Conservation (phyloP, 73 alveolate species). For the Stentor coeruleus region DNA sequence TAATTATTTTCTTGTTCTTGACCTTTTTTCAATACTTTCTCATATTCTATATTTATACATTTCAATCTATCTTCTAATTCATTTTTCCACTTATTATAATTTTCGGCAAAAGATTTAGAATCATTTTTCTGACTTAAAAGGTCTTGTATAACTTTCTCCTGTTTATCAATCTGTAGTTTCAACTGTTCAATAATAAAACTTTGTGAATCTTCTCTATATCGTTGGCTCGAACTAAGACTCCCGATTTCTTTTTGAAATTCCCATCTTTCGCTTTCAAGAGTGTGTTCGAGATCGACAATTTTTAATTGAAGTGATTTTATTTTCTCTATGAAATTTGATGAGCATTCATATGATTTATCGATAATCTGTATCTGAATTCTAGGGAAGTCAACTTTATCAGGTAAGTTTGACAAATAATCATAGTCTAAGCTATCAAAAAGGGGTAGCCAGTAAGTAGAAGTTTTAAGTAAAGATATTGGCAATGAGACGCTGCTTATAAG, state of each 20-base stretch:
- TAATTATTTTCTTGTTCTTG: background rate
- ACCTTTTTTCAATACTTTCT: too few species aligned
- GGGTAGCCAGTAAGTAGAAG: background rate
- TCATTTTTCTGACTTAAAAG: background rate
- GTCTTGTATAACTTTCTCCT: background rate
- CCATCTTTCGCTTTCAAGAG: background rate
- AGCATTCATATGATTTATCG: too few species aligned
- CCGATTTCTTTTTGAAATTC: constrained; percentile 1
- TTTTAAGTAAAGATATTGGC: too few species aligned
- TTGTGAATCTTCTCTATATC: background rate
- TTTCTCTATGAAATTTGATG: background rate
- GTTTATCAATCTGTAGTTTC: background rate
- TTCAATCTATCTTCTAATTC: background rate
- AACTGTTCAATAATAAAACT: background rate
- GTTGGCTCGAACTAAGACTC: background rate
- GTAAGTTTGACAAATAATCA: background rate
- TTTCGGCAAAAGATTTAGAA: background rate
- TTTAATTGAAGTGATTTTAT: background rate
- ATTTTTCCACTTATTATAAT: background rate
- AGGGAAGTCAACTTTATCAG: background rate
- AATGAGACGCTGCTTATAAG: background rate
- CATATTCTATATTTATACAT: background rate
- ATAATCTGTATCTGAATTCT: too few species aligned
- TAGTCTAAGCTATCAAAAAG: background rate
- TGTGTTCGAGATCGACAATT: background rate